These are phyloP conservation scores for Claviceps paspali DNA, from an alignment of 2,329 filamentous ascomycete genomes.

Conservation along the genomic window DNA sequence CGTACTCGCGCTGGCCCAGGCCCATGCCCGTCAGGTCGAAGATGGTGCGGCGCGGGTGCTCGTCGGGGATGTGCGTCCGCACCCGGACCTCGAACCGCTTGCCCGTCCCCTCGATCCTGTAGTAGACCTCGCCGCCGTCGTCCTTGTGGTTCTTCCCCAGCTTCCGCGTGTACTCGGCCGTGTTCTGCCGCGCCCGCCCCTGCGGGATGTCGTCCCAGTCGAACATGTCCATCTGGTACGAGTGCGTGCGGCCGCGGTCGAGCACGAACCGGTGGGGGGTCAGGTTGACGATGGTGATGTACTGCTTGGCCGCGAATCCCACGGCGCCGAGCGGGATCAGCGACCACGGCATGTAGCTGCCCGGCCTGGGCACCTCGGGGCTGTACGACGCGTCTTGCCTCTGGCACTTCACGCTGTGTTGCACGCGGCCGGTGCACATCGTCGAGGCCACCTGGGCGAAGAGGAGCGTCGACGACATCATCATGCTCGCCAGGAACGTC, in stretches of 20 bases:
- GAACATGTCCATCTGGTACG: constrained; percentile 18
- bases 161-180: constrained; percentile 12
- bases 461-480: background rate
- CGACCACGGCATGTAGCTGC: constrained; percentile 6
- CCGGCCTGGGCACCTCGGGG: constrained; percentile 1
- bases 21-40: constrained; percentile 18
- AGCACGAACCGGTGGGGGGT: constrained; percentile 17
- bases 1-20: constrained; percentile 18
- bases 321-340: constrained; percentile 1
- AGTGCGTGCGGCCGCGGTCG: constrained; percentile 12
- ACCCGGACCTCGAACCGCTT: constrained; percentile 16
- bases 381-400: constrained; percentile 6
- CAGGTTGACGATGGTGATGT: constrained; percentile 20
- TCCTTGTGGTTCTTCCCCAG: constrained; percentile 9
- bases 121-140: constrained; percentile 19
- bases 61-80: constrained; percentile 15
- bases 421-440: background rate
- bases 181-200: constrained; percentile 17
- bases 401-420: constrained; percentile 3
- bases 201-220: constrained; percentile 19
- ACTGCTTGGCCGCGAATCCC: constrained; percentile 10
- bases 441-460: background rate
- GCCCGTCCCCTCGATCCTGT: constrained; percentile 14
- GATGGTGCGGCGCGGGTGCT: constrained; percentile 13
- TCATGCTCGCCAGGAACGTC: background rate